Conservation (phyloP, 2,329 filamentous ascomycete genomes). For the Lachnellula suecica region DNA sequence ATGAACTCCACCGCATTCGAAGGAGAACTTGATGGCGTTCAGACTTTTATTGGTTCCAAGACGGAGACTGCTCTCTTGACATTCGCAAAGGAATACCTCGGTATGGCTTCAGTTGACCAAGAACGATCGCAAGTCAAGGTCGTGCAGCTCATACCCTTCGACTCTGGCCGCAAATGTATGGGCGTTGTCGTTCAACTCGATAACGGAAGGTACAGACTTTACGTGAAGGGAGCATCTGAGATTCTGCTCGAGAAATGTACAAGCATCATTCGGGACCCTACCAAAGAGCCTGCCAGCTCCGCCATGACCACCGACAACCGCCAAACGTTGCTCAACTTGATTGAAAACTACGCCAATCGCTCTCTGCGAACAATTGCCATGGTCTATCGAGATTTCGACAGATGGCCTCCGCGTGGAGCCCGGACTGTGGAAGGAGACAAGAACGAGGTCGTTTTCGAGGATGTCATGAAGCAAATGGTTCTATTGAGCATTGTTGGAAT, state of each 20-base stretch:
- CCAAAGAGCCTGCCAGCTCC: slow-evolving; percentile 55
- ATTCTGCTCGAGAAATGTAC: slow-evolving; percentile 45
- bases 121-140: slow-evolving; percentile 63
- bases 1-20: slow-evolving; percentile 72
- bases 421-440: slow-evolving; percentile 57
- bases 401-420: slow-evolving; percentile 62
- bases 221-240: slow-evolving; percentile 55
- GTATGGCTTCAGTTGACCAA: slow-evolving; percentile 59
- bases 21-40: slow-evolving; percentile 57
- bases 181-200: slow-evolving; percentile 58
- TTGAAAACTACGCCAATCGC: slow-evolving; percentile 60
- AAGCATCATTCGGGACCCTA: slow-evolving; percentile 51
- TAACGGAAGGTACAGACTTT: slow-evolving; percentile 41
- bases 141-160: slow-evolving; percentile 46
- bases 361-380: slow-evolving; percentile 76
- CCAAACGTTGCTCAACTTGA: slow-evolving; percentile 51
- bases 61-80: slow-evolving; percentile 74
- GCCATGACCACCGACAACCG: slow-evolving; percentile 57
- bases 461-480: slow-evolving; percentile 69
- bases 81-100: slow-evolving; percentile 66
- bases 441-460: slow-evolving; percentile 63
- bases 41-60: slow-evolving; percentile 70
- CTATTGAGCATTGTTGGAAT: slow-evolving; percentile 74
- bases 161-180: slow-evolving; percentile 62
- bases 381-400: slow-evolving; percentile 70